phyloP scores from a whole-genome alignment of 768 basidiomycete species.

The Tephrocybe sp. region DNA sequence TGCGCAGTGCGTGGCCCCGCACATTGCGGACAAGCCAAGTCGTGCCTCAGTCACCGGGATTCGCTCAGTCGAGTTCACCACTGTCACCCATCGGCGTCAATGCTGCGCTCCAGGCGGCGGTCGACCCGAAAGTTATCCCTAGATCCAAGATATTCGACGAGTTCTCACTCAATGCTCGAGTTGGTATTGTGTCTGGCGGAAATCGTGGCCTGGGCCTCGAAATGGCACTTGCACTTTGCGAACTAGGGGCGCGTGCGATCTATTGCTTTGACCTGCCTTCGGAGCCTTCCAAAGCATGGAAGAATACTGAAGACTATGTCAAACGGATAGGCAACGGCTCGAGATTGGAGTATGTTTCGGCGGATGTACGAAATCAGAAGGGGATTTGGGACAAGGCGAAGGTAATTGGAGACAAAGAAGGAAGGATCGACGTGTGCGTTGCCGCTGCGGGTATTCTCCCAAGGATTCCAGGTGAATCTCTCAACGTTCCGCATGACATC shows the following conservation, averaged over 20 bases:
- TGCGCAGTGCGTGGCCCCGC: not conserved
- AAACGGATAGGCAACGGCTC: conserved; percentile 38
- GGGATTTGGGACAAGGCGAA: conserved; percentile 53
- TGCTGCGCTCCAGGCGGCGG: conserved; percentile 48
- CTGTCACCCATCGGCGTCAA: conserved; percentile 61
- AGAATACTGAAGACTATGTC: conserved; percentile 49
- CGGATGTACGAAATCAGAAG: conserved; percentile 65
- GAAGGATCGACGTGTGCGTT: conserved; percentile 69
- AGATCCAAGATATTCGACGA: conserved; percentile 55
- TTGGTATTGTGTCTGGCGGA: conserved; percentile 61
- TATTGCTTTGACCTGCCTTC: conserved; percentile 68
- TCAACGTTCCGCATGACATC: conserved; percentile 60
- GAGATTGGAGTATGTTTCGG: conserved; percentile 57
- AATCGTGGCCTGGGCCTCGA: conserved; percentile 74
- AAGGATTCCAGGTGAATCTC: conserved; percentile 48
- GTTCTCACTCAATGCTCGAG: conserved; percentile 54
- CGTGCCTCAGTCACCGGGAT: not conserved
- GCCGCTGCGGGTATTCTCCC: conserved; percentile 73
- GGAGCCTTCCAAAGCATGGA: conserved; percentile 56
- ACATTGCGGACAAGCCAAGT: not conserved
- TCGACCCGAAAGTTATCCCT: conserved; percentile 30
- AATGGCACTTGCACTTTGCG: conserved; percentile 70
- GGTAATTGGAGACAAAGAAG: conserved; percentile 63
- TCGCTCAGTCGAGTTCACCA: conserved; percentile 50
- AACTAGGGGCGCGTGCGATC: conserved; percentile 65